A percentile compares a stretch with the other conserved stretches of the same genome.
These are phyloP conservation scores for Polymyxa betae DNA, from an alignment of 208 protist species.

Conservation along the genomic window DNA sequence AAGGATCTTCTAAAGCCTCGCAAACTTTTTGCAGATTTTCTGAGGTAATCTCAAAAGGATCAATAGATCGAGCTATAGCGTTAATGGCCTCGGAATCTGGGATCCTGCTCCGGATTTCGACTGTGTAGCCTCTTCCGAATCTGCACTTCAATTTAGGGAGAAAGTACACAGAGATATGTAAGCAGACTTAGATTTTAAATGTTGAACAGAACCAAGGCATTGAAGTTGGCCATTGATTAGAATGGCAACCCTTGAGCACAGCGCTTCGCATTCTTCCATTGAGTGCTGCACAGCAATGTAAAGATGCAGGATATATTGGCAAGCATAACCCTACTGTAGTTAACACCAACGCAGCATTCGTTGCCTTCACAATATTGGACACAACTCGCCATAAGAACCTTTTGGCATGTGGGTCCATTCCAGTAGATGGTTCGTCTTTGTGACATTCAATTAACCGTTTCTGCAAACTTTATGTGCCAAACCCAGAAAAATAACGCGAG, in stretches of 20 bases:
- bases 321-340: conserved; percentile 43
- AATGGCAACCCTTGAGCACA: conserved; percentile 70
- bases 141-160: not conserved
- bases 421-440: conserved; percentile 46
- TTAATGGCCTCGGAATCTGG: not conserved
- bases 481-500: conserved; percentile 78
- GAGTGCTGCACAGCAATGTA: not conserved
- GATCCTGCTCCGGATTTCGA: conserved; percentile 43
- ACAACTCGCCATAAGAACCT: not conserved
- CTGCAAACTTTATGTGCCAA: not conserved
- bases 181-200: conserved; percentile 70
- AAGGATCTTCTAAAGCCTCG: not conserved
- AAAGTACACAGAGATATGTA: not conserved
- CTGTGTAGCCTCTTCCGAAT: conserved; percentile 66
- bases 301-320: not conserved
- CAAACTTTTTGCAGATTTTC: not conserved
- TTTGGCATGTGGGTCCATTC: conserved; percentile 65
- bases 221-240: conserved; percentile 79
- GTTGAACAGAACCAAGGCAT: conserved; percentile 82
- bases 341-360: not conserved
- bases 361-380: not conserved
- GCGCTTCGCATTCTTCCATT: conserved; percentile 70
- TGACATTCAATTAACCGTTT: conserved; percentile 70
- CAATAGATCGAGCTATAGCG: not conserved
- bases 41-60: not conserved